Conservation (phyloP, 2,329 filamentous ascomycete genomes). For the Ophiostoma piceae region DNA sequence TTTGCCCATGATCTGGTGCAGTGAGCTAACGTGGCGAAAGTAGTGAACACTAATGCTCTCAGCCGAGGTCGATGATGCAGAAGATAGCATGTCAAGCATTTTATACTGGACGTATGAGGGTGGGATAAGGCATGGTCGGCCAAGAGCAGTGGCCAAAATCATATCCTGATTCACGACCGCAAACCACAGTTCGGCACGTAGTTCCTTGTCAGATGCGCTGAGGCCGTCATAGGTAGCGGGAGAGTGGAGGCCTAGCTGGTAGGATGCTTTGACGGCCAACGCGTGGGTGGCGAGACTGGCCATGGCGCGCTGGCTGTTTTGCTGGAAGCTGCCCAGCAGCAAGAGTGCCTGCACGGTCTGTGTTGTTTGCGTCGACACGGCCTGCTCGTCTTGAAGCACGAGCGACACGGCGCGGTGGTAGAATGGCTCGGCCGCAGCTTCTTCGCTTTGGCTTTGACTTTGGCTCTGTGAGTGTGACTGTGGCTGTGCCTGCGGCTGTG, state of each 20-base stretch:
- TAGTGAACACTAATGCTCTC: background rate
- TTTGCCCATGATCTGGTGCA: background rate
- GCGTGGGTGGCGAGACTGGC: background rate
- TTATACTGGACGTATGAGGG: background rate
- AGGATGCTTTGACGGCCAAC: background rate
- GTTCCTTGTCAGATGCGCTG: background rate
- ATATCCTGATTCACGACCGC: background rate
- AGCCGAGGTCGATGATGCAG: background rate
- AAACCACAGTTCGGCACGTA: background rate
- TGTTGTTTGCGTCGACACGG: background rate
- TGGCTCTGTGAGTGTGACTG: too few relatives aligned
- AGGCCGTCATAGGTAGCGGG: background rate
- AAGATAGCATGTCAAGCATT: background rate
- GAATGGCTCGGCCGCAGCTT: background rate
- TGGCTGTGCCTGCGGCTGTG: background rate
- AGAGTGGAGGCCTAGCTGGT: background rate
- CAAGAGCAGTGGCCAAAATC: background rate
- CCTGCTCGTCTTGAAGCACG: background rate
- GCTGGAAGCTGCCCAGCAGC: background rate
- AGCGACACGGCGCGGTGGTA: background rate
- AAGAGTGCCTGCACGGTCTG: background rate
- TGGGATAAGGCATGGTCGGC: background rate
- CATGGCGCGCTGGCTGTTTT: background rate
- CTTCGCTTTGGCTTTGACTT: background rate
- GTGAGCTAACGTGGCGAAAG: background rate